Evolutionary conservation across 2,329 filamentous ascomycete species (phyloP).

Genomic region (Fusarium brachygibbosum): DNA sequence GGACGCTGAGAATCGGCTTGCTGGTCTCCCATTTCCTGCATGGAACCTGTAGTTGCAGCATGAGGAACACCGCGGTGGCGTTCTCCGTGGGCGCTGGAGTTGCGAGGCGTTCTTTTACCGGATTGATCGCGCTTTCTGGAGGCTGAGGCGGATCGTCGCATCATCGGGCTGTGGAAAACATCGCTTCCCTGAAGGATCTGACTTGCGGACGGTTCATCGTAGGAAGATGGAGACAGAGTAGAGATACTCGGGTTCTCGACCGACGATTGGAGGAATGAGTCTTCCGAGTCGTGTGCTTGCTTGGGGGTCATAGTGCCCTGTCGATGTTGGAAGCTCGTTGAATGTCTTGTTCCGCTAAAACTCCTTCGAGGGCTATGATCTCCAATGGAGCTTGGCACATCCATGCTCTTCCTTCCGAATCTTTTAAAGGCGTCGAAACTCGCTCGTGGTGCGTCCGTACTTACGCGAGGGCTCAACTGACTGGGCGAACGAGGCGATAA

Average conservation of each 20-base stretch:
- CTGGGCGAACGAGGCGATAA: conserved; percentile 59
- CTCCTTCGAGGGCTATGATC: conserved; percentile 68
- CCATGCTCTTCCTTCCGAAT: conserved; percentile 65
- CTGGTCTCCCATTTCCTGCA: conserved; percentile 37
- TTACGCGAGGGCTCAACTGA: conserved; percentile 66
- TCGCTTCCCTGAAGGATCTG: conserved; percentile 90
- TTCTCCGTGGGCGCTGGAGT: conserved; percentile 26
- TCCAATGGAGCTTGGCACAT: conserved; percentile 60
- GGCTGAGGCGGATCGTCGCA: conserved; percentile 65
- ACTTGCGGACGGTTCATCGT: conserved; percentile 87
- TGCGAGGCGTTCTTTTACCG: conserved; percentile 32
- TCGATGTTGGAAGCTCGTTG: conserved; percentile 59
- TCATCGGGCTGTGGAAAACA: conserved; percentile 85
- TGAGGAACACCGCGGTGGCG: conserved; percentile 44
- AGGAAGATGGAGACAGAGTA: conserved; percentile 75
- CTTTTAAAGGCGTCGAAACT: conserved; percentile 68
- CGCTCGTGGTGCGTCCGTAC: conserved; percentile 63
- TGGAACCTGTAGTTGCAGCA: conserved; percentile 58
- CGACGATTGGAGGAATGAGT: conserved; percentile 80
- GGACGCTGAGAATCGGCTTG: conserved; percentile 39
- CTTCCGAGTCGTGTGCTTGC: conserved; percentile 63
- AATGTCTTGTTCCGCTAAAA: conserved; percentile 71
- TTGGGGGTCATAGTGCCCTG: conserved; percentile 51
- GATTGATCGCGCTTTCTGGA: conserved; percentile 46
- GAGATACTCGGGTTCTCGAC: conserved; percentile 81